Evolutionary conservation across 2,329 filamentous ascomycete genomes (phyloP).

Genomic region (Pseudopithomyces maydicus): DNA sequence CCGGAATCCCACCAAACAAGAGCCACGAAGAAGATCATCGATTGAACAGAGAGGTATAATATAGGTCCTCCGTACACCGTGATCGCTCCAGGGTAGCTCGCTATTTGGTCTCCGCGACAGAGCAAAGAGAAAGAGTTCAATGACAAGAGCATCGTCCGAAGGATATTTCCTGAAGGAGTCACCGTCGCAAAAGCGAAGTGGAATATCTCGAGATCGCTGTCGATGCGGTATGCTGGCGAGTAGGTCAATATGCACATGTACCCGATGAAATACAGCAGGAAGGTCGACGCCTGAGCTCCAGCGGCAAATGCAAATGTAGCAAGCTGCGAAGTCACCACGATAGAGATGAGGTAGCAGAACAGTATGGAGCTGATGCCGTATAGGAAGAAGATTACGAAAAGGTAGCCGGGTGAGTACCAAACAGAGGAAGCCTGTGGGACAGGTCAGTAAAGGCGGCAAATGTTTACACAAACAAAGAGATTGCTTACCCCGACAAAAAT

Average conservation of each 20-base stretch:
- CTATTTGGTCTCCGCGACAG: slow-evolving; percentile 67
- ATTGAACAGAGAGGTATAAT: slow-evolving; percentile 78
- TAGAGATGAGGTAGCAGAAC: slow-evolving; percentile 79
- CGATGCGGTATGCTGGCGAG: slow-evolving; percentile 70
- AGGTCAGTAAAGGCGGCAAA: slow-evolving; percentile 13
- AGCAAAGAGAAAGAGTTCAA: slow-evolving; percentile 84
- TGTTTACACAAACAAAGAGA: background rate
- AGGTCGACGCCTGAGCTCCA: slow-evolving; percentile 68
- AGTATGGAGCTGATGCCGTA: slow-evolving; percentile 81
- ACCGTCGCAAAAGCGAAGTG: slow-evolving; percentile 77
- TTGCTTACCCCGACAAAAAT: slow-evolving; percentile 65
- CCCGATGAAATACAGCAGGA: slow-evolving; percentile 55
- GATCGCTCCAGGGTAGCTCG: slow-evolving; percentile 71
- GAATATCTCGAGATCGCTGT: slow-evolving; percentile 68
- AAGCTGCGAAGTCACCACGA: slow-evolving; percentile 78
- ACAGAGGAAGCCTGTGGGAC: slow-evolving; percentile 56
- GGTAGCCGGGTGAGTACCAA: slow-evolving; percentile 80
- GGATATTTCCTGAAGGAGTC: slow-evolving; percentile 76
- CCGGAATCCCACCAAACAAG: slow-evolving; percentile 84
- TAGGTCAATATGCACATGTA: slow-evolving; percentile 71
- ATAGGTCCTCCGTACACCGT: slow-evolving; percentile 82
- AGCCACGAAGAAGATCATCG: slow-evolving; percentile 70
- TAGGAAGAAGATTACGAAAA: slow-evolving; percentile 80
- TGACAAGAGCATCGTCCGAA: slow-evolving; percentile 74
- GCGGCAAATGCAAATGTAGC: slow-evolving; percentile 84